These are phyloP conservation scores for Lathyrus tuberosus DNA, from an alignment of 306 rosid species.

Conservation along the genomic window DNA sequence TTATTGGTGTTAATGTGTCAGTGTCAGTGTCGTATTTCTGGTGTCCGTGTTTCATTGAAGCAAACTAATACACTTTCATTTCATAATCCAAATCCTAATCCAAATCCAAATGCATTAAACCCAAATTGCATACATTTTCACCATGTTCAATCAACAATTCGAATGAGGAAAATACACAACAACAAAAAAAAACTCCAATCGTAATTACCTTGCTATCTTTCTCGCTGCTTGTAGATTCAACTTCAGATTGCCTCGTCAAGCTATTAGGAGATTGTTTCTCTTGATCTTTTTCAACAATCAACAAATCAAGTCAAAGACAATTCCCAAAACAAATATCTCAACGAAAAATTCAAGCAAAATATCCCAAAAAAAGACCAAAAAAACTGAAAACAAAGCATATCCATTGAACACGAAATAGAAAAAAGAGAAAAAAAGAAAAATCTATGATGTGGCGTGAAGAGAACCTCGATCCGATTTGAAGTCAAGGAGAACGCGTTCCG, in stretches of 20 bases:
- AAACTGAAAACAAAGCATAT: constrained; percentile 4
- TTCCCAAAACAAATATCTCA: constrained; percentile 18
- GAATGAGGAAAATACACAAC: background rate
- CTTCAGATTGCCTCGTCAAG: constrained; percentile 39
- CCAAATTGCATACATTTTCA: background rate
- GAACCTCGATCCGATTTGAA: constrained; percentile 88
- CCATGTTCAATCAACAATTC: background rate
- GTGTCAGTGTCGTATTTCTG: background rate
- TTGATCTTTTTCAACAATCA: constrained; percentile 63
- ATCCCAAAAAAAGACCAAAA: background rate
- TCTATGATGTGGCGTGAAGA: constrained; percentile 28
- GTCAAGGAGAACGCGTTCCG: constrained; percentile 85
- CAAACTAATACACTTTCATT: background rate
- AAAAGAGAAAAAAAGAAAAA: constrained; percentile 4
- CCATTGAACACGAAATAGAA: background rate
- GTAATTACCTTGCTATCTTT: constrained; percentile 56
- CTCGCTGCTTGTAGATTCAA: constrained; percentile 45
- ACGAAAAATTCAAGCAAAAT: background rate
- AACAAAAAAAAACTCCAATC: background rate
- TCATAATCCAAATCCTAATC: background rate
- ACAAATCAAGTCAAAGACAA: constrained; percentile 43
- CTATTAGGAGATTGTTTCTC: constrained; percentile 50
- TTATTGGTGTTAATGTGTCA: background rate
- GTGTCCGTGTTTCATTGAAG: background rate
- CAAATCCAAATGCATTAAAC: background rate